phyloP scores from a whole-genome alignment of 225 moss, liverwort and hornwort species.

The Physcomitrium patens region DNA sequence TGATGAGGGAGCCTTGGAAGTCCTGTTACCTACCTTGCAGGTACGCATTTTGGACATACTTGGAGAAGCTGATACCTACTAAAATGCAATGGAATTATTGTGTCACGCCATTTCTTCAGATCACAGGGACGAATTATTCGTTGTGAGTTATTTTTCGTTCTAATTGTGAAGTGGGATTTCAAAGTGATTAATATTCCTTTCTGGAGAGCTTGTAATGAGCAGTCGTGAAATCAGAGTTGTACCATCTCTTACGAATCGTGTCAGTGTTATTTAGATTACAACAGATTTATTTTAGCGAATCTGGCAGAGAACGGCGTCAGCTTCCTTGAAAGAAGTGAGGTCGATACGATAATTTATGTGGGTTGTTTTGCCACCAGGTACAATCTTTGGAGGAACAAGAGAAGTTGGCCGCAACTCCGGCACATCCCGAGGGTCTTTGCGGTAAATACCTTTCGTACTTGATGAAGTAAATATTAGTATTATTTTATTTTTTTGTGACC shows the following conservation, averaged over 20 bases:
- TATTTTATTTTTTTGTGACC: background rate
- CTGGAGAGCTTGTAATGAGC: background rate
- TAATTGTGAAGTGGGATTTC: background rate
- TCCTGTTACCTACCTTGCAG: constrained; percentile 58
- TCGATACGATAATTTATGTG: background rate
- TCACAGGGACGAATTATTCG: background rate
- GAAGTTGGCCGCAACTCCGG: constrained; percentile 75
- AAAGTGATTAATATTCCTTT: background rate
- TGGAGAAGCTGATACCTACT: background rate
- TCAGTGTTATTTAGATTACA: background rate
- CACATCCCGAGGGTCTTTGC: constrained; percentile 77
- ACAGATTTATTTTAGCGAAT: background rate
- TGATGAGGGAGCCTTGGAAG: constrained; percentile 40
- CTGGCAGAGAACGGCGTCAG: background rate
- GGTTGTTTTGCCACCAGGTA: constrained; percentile 52
- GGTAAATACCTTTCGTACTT: constrained; percentile 41
- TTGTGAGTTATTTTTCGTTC: constrained; percentile 8
- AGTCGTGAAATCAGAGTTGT: background rate
- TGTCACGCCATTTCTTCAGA: constrained; percentile 11
- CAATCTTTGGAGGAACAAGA: constrained; percentile 77
- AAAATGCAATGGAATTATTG: background rate
- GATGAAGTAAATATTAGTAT: background rate
- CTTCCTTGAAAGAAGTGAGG: background rate
- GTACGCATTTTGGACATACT: constrained; percentile 28
- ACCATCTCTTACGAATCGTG: background rate